Conservation (phyloP, 768 basidiomycete species). For the Naganishia randhawae region DNA sequence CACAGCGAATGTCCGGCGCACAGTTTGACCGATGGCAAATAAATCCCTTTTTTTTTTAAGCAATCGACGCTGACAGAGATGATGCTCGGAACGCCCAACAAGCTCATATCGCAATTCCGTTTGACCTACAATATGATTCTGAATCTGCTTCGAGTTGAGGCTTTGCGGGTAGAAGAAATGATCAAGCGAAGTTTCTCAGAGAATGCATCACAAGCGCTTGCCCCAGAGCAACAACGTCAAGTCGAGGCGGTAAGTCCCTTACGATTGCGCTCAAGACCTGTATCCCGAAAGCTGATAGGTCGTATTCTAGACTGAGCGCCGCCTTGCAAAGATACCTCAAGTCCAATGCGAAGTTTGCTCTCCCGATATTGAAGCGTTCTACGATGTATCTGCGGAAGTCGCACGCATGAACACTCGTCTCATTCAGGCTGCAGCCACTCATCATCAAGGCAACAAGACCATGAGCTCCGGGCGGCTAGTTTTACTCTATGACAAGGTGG, state of each 20-base stretch:
- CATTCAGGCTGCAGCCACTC: conserved; percentile 59
- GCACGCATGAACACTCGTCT: conserved; percentile 63
- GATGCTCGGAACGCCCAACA: conserved; percentile 91
- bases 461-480: conserved; percentile 74
- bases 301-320: conserved; percentile 64
- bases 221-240: conserved; percentile 88
- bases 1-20: neutral
- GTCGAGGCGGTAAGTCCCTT: conserved; percentile 70
- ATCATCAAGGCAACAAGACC: conserved; percentile 66
- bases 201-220: conserved; percentile 83
- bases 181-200: conserved; percentile 99
- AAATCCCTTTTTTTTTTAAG: conserved; percentile 55
- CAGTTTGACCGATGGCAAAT: conserved; percentile 53
- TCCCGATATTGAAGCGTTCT: conserved; percentile 70
- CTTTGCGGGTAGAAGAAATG: conserved; percentile 96
- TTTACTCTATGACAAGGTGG: conserved; percentile 57
- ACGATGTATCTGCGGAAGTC: conserved; percentile 66
- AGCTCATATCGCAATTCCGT: conserved; percentile 91
- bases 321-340: conserved; percentile 61
- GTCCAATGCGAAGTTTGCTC: conserved; percentile 66
- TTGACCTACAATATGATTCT: conserved; percentile 99
- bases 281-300: neutral
- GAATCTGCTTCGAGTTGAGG: conserved; percentile 91
- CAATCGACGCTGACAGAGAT: conserved; percentile 71
- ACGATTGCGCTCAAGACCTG: neutral